Evolutionary conservation across 2,329 filamentous ascomycete genomes (phyloP), one percentile per base, ranked within the genome.

Genomic region (Fusarium sp.): DNA sequence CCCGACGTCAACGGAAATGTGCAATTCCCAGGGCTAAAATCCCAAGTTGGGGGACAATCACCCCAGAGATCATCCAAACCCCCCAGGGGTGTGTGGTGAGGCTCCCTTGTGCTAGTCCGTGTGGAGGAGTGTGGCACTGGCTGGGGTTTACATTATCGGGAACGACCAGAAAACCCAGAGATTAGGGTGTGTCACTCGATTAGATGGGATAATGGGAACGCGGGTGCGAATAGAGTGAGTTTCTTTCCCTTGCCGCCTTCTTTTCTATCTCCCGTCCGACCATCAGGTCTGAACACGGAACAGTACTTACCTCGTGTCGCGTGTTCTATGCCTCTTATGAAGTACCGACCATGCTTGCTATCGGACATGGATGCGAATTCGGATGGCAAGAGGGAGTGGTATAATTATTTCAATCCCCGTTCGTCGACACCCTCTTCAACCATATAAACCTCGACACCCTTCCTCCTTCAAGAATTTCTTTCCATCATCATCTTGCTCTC

Each of bases 171-270:
- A 36, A 44, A 39, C 27, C 32, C 53, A 56, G 42, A 65, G 62
- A 65, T 65, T 65, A 56, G 56, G 45, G 42, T 48, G 52, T 55
- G 61, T 53, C 61, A 63, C 61, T 59, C 61, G 54, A 65, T 65
- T 64, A 62, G 62, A 65, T 65, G 62, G 57, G 62, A 65, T 65
- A 65, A 65, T 65, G 49, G 38, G 49, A 63, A 49, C 37, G 49
- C 59, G 55, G 52, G 51, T 61, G 51, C 58, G 49, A 60, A 63
- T 63, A 54, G 55, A 64, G 47, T 61, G 60, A 61, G 47, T 32
- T 33, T 49, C 54, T 63, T 60, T 53, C 23, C 8, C 23, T 25
- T 25, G 23, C 23, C 4, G 23, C 23, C 8, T 25, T 25, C 23
- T 48, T 46, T 57, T 15, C 38, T 45, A 14, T 33, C 25, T 35